Evolutionary conservation across 2,329 filamentous ascomycete species (phyloP).

Genomic region (Fusarium miscanthi): DNA sequence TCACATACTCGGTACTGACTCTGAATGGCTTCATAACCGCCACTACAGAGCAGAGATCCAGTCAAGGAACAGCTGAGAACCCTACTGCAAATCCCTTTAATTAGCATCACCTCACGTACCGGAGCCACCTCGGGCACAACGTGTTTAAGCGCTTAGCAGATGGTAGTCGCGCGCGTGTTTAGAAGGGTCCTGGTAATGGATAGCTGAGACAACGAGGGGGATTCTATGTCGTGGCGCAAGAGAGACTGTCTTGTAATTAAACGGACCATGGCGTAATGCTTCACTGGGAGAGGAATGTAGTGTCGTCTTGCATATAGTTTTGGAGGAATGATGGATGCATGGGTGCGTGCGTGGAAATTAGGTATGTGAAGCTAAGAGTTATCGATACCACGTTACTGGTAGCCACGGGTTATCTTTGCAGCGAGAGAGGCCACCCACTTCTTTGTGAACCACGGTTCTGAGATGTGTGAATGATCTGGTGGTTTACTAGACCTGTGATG

Average conservation of each 20-base stretch:
- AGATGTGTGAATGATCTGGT: slow-evolving; percentile 9
- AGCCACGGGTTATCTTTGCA: slow-evolving; percentile 2
- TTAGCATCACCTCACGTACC: background rate
- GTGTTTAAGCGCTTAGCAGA: slow-evolving; percentile 15
- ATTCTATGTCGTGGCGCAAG: slow-evolving; percentile 9
- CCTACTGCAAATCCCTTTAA: slow-evolving; percentile 13
- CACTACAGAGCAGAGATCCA: background rate
- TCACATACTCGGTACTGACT: background rate
- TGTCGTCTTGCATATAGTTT: background rate
- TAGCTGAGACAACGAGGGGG: slow-evolving; percentile 20
- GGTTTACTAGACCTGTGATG: slow-evolving; percentile 4
- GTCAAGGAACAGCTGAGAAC: background rate
- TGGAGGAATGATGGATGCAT: slow-evolving; percentile 8
- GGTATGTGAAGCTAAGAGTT: background rate
- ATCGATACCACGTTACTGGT: background rate
- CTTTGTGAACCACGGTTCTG: background rate
- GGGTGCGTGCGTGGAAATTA: slow-evolving; percentile 3
- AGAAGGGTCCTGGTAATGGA: slow-evolving; percentile 16
- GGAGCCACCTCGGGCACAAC: background rate
- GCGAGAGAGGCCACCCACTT: background rate
- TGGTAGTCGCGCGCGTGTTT: slow-evolving; percentile 43
- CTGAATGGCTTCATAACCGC: slow-evolving; percentile 13
- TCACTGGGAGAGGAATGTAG: slow-evolving; percentile 9
- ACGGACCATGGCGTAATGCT: slow-evolving; percentile 15
- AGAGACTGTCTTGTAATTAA: slow-evolving; percentile 14